Evolutionary conservation across 148 eudicot species (phyloP), one percentile per base, ranked within the genome.

Genomic region (Euryodendron excelsum): DNA sequence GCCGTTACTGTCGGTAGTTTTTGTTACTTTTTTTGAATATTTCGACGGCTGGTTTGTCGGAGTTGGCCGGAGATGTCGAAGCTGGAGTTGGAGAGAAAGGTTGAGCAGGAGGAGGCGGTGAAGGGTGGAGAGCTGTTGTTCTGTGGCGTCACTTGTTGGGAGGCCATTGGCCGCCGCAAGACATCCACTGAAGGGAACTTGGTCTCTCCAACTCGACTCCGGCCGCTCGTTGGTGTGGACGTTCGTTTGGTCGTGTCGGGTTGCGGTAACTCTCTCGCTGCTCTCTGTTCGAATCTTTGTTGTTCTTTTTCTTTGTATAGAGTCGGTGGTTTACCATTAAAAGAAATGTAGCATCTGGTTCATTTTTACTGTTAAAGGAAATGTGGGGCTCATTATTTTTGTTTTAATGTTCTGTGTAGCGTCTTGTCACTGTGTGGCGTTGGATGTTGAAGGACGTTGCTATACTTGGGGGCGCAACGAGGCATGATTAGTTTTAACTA

Each of bases 381-480:
- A 8, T 55, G 76, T 68, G 69, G 23, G 69, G 8, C 44, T 79
- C 60, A 64, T 60, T 68, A 70, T 56, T 45, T 53, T 69, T 67
- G 28, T 45, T 31, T 82, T 76, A 18, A 41, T 84, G n/a, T 78
- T 82, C n/a, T 68, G 44, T 89, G 89, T 76, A 95, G 99, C 86
- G 58, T 93, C 99, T 66, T 89, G 93, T 81, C 99, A 95, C 81
- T 93, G 99, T 62, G 94, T 95, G 84, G 97, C 99, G 5, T 74
- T 95, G 92, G 99, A 95, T 84, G 93, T 89, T 47, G 89, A 89
- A 48, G 97, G 99, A 48, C 90, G 96, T 25, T 95, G 99, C 82
- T 95, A 93, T 75, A 95, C 99, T 2, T 95, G 99, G 99, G 99
- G 99, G 27, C 79, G 97, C 31, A 95, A 95, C 73, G 99, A 95